Base-by-base conservation (phyloP, 306 rosid species). In the Mimosa pudica region DNA sequence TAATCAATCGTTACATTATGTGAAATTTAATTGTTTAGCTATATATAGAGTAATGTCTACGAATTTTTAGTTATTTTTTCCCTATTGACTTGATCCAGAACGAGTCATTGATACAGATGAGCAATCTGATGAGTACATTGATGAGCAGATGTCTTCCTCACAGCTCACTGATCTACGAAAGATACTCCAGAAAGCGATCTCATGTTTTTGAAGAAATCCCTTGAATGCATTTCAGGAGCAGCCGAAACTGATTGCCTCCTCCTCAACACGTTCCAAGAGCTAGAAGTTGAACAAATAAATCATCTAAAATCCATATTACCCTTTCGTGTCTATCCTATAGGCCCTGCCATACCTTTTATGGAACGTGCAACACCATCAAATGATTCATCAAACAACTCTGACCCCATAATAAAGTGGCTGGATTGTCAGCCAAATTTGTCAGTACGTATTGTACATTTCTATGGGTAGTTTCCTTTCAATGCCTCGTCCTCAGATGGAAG, bases 361-460 rank as follows among this genome's bases (percentile, higher is more conserved):
- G 84, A 77, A 30, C 81, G 73, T 18, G 81, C 46, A 61, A 46
- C 52, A 2, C 4, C 70, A 2, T 65, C 77, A 16, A 36, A 11
- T 13, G 57, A 18, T 20, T 45, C 18, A 0, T n/a, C 44, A 17
- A 75, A 33, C 42, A 65, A 33, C 73, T 80, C 63, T 12, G 77
- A 84, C 78, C 79, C 84, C n/a, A 24, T 82, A 1, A 32, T 32
- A 63, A 83, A 85, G 2, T 89, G 92, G 92, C 55, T 90, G 12
- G 95, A 90, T 69, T 79, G 76, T 42, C 96, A 89, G 13, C 86
- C 93, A 14, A 36, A 55, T n/a, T 78, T 58, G 33, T 91, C 89
- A 1, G 90, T 86, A n/a, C n/a, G n/a, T n/a, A 35, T 52, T 89
- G 85, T 89, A 91, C 89, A 84, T 91, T 52, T 85, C 91, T 47